Evolutionary conservation across 805 yeast genomes (phyloP).

Genomic region (Henningerozyma blattae): DNA sequence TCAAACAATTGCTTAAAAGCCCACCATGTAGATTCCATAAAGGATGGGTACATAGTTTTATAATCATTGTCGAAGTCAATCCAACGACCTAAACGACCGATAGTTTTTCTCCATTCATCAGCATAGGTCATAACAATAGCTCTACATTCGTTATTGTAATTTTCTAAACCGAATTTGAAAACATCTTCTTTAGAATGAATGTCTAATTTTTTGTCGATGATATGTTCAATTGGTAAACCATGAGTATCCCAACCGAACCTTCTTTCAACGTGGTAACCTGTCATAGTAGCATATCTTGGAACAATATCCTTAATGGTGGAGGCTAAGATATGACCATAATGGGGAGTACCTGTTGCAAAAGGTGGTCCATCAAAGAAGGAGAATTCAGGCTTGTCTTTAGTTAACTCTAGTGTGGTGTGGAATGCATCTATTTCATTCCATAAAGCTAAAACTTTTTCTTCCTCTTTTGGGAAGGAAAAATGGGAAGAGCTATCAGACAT

Average conservation of each 20-base stretch:
- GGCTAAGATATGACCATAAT: constrained; percentile 94
- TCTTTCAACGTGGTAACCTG: constrained; percentile 90
- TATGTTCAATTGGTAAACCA: constrained; percentile 97
- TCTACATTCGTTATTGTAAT: constrained; percentile 90
- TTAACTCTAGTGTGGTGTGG: constrained; percentile 69
- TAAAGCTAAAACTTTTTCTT: constrained; percentile 61
- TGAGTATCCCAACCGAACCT: constrained; percentile 99
- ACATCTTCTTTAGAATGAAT: constrained; percentile 92
- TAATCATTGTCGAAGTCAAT: constrained; percentile 97
- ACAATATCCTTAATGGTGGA: constrained; percentile 96
- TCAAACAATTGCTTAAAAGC: constrained; percentile 80
- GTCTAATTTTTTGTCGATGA: constrained; percentile 93
- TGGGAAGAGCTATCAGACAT: constrained; percentile 28
- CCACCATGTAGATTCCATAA: constrained; percentile 99
- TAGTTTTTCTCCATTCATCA: constrained; percentile 84
- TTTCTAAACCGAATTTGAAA: constrained; percentile 83
- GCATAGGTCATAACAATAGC: constrained; percentile 97
- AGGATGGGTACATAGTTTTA: constrained; percentile 88
- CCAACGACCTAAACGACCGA: constrained; percentile 97
- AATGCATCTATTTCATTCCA: constrained; percentile 97
- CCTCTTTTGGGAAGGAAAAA: constrained; percentile 80
- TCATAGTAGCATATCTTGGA: constrained; percentile 97
- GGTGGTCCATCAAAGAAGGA: constrained; percentile 99
- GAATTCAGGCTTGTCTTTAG: constrained; percentile 77
- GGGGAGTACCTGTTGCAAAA: constrained; percentile 98